Conservation (phyloP, 108 stramenopile species). For the Fistulifera pelliculosa region DNA sequence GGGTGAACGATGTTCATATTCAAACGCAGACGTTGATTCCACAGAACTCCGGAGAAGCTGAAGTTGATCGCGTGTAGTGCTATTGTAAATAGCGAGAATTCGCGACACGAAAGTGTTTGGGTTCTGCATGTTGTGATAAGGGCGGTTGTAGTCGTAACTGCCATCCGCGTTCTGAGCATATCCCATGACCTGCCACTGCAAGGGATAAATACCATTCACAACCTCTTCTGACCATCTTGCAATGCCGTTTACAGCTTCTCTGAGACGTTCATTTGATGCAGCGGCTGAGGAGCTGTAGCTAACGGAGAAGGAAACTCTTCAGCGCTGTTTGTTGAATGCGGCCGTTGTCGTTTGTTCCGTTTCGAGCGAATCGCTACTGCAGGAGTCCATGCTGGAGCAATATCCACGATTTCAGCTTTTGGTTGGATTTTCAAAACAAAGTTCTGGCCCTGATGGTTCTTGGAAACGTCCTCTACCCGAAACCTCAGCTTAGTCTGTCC, state of each 20-base stretch:
- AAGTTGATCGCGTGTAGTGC: conserved; percentile 28
- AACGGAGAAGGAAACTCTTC: not conserved
- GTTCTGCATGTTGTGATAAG: conserved; percentile 53
- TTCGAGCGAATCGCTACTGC: conserved; percentile 77
- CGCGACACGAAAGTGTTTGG: conserved; percentile 37
- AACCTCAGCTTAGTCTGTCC: conserved; percentile 37
- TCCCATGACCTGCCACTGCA: conserved; percentile 56
- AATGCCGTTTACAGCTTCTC: conserved; percentile 37
- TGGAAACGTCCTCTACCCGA: conserved; percentile 84
- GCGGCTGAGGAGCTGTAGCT: not conserved
- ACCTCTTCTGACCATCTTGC: conserved; percentile 53
- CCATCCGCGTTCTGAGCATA: conserved; percentile 46
- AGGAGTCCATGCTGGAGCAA: conserved; percentile 57
- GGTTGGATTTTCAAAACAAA: conserved; percentile 58
- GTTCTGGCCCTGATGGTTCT: conserved; percentile 81
- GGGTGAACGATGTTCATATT: not conserved
- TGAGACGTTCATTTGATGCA: conserved; percentile 17
- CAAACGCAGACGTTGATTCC: conserved; percentile 15
- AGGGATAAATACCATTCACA: conserved; percentile 37
- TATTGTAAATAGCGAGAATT: conserved; percentile 31
- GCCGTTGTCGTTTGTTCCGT: conserved; percentile 52
- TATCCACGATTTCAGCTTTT: conserved; percentile 38
- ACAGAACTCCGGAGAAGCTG: conserved; percentile 23
- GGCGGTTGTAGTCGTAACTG: conserved; percentile 34
- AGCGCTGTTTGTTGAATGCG: not conserved